Conservation (phyloP, 2,329 filamentous ascomycete genomes). For the Lachnellula willkommii region DNA sequence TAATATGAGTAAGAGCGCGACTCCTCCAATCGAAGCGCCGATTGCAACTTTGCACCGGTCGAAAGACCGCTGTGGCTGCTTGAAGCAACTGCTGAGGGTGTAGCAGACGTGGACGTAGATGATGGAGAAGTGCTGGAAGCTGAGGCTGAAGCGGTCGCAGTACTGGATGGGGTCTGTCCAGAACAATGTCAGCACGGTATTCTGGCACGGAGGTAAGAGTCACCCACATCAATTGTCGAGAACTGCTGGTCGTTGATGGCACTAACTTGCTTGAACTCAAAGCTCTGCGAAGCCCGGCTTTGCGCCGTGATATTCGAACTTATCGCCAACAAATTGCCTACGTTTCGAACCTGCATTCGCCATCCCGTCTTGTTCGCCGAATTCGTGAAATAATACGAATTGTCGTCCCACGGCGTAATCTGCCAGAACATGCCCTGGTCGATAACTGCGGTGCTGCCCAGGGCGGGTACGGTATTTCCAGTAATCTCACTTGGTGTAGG, state of each 20-base stretch:
- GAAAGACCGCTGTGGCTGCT: neutral
- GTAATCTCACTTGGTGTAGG: neutral
- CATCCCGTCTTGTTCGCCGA: neutral
- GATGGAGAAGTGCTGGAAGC: neutral
- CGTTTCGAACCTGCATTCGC: neutral
- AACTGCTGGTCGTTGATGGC: neutral
- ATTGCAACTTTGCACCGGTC: neutral
- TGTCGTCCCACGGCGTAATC: neutral
- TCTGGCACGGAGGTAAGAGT: neutral
- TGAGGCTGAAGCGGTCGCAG: neutral
- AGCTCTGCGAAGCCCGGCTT: neutral
- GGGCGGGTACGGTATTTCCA: neutral
- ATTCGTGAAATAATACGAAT: neutral
- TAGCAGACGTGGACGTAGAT: neutral
- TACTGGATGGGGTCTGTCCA: neutral
- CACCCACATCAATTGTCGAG: neutral
- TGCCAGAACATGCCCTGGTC: neutral
- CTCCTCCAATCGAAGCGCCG: neutral
- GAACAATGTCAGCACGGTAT: neutral
- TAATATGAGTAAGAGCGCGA: neutral
- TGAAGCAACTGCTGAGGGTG: neutral
- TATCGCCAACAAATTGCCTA: neutral
- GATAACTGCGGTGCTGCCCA: neutral
- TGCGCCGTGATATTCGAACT: neutral
- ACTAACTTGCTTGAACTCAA: neutral